Base-by-base conservation (phyloP, 257 asterid species). In the Solanum tacnaense region DNA sequence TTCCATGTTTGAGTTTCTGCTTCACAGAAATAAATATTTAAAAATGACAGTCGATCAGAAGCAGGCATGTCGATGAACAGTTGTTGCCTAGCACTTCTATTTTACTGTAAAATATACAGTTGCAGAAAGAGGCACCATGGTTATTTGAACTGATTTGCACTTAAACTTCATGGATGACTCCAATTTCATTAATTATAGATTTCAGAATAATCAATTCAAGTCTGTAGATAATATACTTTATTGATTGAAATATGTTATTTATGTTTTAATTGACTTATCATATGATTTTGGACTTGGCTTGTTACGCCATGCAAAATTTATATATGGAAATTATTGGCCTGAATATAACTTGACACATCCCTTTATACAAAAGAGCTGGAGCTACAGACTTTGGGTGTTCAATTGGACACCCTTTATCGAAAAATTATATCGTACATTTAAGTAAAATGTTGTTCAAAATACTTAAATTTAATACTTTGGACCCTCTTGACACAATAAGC, bases 11-110 rank as follows among this genome's bases (percentile, higher is more conserved):
- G 35, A 76, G 3, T 41, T 76, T 75, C 44, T 76, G 58, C 58
- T 36, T 36, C 11, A 58, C 9, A 20, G 5, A 20, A 0, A 7
- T 20, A 6, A 18, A 3, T 4, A 2, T 49, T 49, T 7, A 20
- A 58, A 58, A 58, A 7, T 58, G 4, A 5, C 2, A 0, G 1
- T 20, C 4, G 10, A 0, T 18, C 65, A 18, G n/a, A 18, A 56
- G 25, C 65, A 6, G 4, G 4, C 4, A 56, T 20, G 0, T 56
- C 0, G 4, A 56, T 56, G 25, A 56, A 56, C 11, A 7, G 25
- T 52, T 46, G 20, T 20, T 44, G 15, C 2, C 2, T 58, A 20
- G 12, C 12, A 20, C 25, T 20, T 56, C 5, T 0, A 56, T 18
- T 20, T 56, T 20, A 9, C 27, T 16, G 46, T 72, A 72, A 72